A percentile compares a stretch with the other conserved stretches of the same genome.
Conservation (phyloP, 768 basidiomycete genomes). For the Amanita rubescens region DNA sequence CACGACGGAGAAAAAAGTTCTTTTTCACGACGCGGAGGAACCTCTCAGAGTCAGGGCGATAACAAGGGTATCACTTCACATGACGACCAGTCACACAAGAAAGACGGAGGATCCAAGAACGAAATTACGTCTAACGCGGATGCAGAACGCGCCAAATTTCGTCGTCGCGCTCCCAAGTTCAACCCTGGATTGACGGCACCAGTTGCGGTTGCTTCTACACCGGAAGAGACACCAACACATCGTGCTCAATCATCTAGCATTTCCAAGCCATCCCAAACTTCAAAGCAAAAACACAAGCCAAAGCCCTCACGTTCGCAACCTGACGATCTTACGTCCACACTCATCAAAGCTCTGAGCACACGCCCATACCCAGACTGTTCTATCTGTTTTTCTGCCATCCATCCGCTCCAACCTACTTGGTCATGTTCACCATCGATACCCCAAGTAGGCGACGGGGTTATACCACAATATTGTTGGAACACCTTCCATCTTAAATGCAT, state of each 20-base stretch:
- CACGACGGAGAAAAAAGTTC: background rate
- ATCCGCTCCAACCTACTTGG: conserved; percentile 78
- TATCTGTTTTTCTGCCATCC: conserved; percentile 78
- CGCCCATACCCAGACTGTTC: conserved; percentile 73
- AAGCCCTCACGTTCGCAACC: conserved; percentile 4
- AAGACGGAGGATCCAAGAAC: background rate
- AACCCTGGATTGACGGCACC: background rate
- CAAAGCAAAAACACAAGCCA: background rate
- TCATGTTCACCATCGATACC: conserved; percentile 71
- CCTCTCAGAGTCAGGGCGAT: too few species aligned
- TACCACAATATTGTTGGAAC: conserved; percentile 74
- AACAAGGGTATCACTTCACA: background rate
- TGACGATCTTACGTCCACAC: conserved; percentile 69
- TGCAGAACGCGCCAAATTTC: background rate
- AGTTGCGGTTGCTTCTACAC: background rate
- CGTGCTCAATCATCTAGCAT: background rate
- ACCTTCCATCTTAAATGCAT: conserved; percentile 91
- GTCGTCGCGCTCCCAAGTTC: background rate
- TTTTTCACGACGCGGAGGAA: background rate
- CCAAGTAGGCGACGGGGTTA: conserved; percentile 23
- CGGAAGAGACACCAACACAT: background rate
- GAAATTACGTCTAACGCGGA: background rate
- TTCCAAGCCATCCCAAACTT: background rate
- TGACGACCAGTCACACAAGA: too few species aligned
- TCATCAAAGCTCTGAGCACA: conserved; percentile 57